Evolutionary conservation across 1,284 basidiomycete species (phyloP).

Genomic region (Puccinia novopanici): DNA sequence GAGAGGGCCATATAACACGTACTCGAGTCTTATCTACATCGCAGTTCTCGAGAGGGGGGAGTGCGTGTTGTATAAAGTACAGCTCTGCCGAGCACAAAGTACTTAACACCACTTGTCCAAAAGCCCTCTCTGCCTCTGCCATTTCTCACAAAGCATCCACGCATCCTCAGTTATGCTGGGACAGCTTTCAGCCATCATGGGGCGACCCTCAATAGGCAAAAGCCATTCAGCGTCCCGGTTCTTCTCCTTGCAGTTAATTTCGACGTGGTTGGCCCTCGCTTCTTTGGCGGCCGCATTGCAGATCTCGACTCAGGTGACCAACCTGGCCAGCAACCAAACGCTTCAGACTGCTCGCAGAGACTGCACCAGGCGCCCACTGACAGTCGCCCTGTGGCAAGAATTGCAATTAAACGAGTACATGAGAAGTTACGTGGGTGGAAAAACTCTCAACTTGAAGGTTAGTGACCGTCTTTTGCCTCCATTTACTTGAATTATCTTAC

Average conservation of each 20-base stretch:
- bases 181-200: neutral
- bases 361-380: slow-evolving; percentile 14
- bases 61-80: slow-evolving; percentile 4
- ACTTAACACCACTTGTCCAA: neutral
- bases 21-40: slow-evolving; percentile 14
- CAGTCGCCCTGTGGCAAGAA: slow-evolving; percentile 29
- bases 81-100: neutral
- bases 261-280: neutral
- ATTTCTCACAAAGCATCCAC: neutral
- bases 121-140: neutral
- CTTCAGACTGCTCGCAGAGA: neutral
- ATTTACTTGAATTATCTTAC: neutral
- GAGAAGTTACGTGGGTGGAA: slow-evolving; percentile 31
- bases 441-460: slow-evolving; percentile 23
- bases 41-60: neutral
- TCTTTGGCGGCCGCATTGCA: neutral
- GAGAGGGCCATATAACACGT: neutral
- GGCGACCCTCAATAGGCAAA: neutral
- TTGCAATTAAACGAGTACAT: slow-evolving; percentile 40
- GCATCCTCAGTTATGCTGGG: neutral
- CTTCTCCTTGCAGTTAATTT: neutral
- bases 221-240: slow-evolving; percentile 3
- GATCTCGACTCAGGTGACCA: neutral
- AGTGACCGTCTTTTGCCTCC: neutral
- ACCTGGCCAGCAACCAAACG: neutral